Percentiles rank a stretch among this genome's conserved stretches.
Conservation (phyloP, 208 protist species). For the Trichomonas tenax region DNA sequence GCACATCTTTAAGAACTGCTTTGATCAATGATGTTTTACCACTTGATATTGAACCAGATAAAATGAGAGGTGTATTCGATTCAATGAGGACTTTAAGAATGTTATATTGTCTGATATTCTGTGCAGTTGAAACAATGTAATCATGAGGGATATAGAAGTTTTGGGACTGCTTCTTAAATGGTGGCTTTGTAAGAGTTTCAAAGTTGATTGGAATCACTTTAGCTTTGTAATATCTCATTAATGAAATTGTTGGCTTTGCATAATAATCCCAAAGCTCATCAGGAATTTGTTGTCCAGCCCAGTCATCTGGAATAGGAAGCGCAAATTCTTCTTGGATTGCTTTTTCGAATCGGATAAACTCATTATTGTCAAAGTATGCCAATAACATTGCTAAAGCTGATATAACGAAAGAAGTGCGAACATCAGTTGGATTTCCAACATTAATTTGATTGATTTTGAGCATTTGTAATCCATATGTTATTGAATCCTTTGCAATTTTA, state of each 20-base stretch:
- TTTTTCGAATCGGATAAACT: neutral
- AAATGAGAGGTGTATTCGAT: neutral
- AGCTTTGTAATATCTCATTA: neutral
- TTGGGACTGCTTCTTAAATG: neutral
- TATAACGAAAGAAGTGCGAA: neutral
- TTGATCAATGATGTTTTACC: neutral
- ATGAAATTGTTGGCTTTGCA: neutral
- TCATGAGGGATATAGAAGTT: neutral
- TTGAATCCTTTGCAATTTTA: neutral
- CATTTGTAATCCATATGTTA: neutral
- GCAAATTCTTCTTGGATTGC: neutral
- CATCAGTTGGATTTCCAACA: neutral
- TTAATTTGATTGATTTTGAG: neutral
- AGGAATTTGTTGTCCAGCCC: neutral
- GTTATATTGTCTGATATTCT: neutral
- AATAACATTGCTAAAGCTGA: neutral
- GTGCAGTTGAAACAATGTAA: neutral
- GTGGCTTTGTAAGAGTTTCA: neutral
- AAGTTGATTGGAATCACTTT: neutral
- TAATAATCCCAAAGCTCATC: neutral
- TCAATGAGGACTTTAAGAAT: neutral
- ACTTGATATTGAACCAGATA: neutral
- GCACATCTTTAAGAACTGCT: neutral
- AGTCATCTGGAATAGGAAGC: neutral
- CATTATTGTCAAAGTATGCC: neutral